phyloP scores from a whole-genome alignment of 352 stramenopile genomes.

The Halophytophthora batemanensis region DNA sequence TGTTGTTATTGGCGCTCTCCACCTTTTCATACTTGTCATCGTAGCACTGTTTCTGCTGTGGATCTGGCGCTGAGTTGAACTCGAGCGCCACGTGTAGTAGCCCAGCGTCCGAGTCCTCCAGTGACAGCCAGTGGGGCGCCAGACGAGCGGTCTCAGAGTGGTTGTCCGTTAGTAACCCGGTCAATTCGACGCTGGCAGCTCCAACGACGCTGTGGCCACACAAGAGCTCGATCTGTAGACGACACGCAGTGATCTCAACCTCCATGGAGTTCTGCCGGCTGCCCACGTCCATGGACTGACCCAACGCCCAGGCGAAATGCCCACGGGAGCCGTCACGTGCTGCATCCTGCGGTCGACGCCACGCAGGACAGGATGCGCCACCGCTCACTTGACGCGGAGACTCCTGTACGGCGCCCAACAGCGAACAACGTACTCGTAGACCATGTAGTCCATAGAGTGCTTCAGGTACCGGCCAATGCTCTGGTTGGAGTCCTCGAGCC shows the following conservation, averaged over 20 bases:
- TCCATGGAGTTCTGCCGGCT: slow-evolving; percentile 1
- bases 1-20: not conserved
- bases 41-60: slow-evolving; percentile 8
- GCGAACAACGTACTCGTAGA: slow-evolving; percentile 35
- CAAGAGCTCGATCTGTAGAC: slow-evolving; percentile 51
- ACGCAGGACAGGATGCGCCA: slow-evolving; percentile 40
- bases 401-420: slow-evolving; percentile 42
- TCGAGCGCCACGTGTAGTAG: slow-evolving; percentile 50
- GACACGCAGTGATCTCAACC: slow-evolving; percentile 28
- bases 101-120: slow-evolving; percentile 37
- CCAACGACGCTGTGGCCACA: slow-evolving; percentile 50
- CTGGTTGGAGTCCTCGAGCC: slow-evolving; percentile 31
- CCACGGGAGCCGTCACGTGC: slow-evolving; percentile 31
- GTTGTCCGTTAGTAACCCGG: slow-evolving; percentile 23
- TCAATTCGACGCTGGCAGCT: slow-evolving; percentile 30
- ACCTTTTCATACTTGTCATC: slow-evolving; percentile 2
- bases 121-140: slow-evolving; percentile 40
- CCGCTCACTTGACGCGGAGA: slow-evolving; percentile 40
- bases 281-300: slow-evolving; percentile 20
- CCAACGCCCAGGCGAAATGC: slow-evolving; percentile 37
- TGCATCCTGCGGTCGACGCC: slow-evolving; percentile 19
- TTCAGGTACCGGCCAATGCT: slow-evolving; percentile 36
- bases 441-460: slow-evolving; percentile 44
- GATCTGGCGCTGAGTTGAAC: slow-evolving; percentile 27
- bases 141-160: slow-evolving; percentile 10